Base-by-base conservation (phyloP, 352 stramenopile species). In the Globisporangium iwayamae region DNA sequence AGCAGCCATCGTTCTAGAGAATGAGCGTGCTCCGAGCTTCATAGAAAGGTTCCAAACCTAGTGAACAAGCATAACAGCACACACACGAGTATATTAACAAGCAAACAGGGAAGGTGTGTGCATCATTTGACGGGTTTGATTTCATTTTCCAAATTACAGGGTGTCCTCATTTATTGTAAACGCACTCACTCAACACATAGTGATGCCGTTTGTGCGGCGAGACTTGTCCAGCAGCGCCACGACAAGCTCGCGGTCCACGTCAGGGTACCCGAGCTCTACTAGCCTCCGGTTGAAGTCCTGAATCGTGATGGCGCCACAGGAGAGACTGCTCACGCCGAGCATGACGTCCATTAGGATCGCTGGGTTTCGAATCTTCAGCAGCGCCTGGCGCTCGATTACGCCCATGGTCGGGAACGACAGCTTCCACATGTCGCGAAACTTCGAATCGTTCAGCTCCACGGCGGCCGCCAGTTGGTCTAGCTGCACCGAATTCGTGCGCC, bases 311-410 rank as follows among this genome's bases (percentile, higher is more conserved):
- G 80, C 74, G 14, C 81, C 81, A 30, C 76, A 89, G 25, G 83
- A 81, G n/a, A 90, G 46, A 55, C 77, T 89, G 71, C 83, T 93
- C 67, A 94, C 80, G 13, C 76, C 79, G n/a, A 94, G 80, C 78
- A 94, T 89, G 1, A 91, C 71, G 54, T 94, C 83, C 51, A 83
- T 84, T 3, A 91, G 73, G 48, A 94, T 83, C 52, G 74, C 70
- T 0, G 83, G 81, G 39, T 89, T 76, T 48, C 79, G 62, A 41
- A 90, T 87, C 60, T 82, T 79, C 30, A 90, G 72, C 50, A 92
- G 70, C 52, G 78, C 81, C 18, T 69, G 64, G 53, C 79, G 77
- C 59, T 89, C 75, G 55, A 92, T 85, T 32, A 83, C 64, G 14
- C 74, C 72, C 77, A 92, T 88, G 8, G 78, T 84, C 47, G 85